A percentile compares a stretch with the other conserved stretches of the same genome.
These are phyloP conservation scores for Geotrichum cucujoidarum DNA, from an alignment of 1,139 yeast species.

Conservation along the genomic window DNA sequence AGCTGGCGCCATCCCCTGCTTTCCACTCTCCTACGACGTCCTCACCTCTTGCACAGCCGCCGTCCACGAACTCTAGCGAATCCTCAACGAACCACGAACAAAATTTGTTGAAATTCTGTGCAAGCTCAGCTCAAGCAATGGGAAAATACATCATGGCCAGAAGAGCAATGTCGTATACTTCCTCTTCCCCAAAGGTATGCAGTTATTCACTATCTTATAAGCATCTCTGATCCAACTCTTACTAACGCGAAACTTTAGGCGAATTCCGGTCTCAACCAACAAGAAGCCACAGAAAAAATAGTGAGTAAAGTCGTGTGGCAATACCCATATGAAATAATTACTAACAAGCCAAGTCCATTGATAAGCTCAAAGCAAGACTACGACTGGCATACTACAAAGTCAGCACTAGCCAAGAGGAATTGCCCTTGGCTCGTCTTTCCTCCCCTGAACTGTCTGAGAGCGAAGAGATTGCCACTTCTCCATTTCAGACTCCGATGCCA, in stretches of 20 bases:
- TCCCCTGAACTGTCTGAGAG: neutral
- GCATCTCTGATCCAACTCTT: neutral
- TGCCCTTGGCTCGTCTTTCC: constrained; percentile 4
- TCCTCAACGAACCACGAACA: neutral
- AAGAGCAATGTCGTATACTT: neutral
- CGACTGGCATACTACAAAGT: constrained; percentile 15
- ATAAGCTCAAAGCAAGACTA: too few relatives aligned
- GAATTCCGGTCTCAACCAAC: neutral
- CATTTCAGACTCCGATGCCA: neutral
- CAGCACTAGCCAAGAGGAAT: constrained; percentile 4
- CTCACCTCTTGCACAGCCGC: neutral
- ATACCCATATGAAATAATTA: neutral
- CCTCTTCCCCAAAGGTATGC: constrained; percentile 3
- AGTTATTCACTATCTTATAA: neutral
- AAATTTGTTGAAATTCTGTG: constrained; percentile 4
- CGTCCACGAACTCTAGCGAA: neutral
- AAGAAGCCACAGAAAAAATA: neutral
- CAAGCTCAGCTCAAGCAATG: constrained; percentile 12
- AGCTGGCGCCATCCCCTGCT: neutral
- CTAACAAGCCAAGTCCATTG: neutral
- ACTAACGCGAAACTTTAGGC: neutral
- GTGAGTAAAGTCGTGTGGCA: neutral
- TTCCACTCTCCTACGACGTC: neutral
- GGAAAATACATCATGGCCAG: constrained; percentile 6
- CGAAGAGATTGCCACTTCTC: neutral